Evolutionary conservation across 192 early-diverging fungal genomes (phyloP).

Genomic region (Backusella liffmaniae): DNA sequence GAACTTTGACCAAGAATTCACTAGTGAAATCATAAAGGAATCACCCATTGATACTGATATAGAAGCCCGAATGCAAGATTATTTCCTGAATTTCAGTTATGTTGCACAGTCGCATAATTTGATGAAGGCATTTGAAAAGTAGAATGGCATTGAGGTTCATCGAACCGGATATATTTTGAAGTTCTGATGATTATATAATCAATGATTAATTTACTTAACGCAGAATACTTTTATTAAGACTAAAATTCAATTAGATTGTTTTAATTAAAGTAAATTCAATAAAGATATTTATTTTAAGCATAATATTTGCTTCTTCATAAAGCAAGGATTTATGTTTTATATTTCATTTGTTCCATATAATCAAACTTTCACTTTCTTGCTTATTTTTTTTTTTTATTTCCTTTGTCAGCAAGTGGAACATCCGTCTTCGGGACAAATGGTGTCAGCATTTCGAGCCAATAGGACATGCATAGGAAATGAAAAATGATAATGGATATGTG

Average conservation of each 20-base stretch:
- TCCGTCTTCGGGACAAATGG: not conserved
- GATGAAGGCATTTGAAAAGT: not conserved
- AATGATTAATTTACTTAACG: not conserved
- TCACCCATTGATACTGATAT: conserved; percentile 42
- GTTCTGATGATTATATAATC: not conserved
- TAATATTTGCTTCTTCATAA: not conserved
- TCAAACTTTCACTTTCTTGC: not conserved
- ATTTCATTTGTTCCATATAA: not conserved
- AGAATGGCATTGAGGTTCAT: not conserved
- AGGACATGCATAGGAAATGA: not conserved
- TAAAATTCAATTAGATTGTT: not conserved
- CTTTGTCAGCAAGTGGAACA: conserved; percentile 4
- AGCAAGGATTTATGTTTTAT: not conserved
- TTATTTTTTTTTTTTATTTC: not conserved
- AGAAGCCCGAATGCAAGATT: conserved; percentile 23
- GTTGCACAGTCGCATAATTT: conserved; percentile 26
- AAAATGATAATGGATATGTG: not conserved
- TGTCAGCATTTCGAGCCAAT: not conserved
- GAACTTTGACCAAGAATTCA: conserved; percentile 83
- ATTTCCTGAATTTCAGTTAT: conserved; percentile 42
- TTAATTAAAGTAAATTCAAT: not conserved
- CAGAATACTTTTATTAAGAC: not conserved
- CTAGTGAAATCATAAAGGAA: conserved; percentile 49
- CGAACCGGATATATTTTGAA: not conserved
- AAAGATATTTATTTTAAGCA: not conserved